Evolutionary conservation across 345 rosid species (phyloP).

Genomic region (Iberis pinnata): DNA sequence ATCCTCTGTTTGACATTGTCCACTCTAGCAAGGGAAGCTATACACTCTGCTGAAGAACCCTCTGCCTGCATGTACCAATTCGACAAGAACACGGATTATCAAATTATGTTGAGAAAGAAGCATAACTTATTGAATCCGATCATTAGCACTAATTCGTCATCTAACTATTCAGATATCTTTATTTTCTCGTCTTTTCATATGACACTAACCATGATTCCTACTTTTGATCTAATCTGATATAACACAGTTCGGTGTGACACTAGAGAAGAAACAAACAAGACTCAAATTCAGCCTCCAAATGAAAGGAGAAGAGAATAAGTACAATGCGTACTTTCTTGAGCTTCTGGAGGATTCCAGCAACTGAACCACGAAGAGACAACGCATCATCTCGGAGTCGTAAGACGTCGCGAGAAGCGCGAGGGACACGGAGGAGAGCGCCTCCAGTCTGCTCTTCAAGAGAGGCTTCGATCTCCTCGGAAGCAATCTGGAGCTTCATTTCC

Average conservation of each 20-base stretch:
- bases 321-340: constrained; percentile 60
- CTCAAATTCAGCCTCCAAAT: constrained; percentile 3
- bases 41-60: constrained; percentile 90
- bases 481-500: constrained; percentile 98
- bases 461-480: constrained; percentile 90
- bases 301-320: background rate
- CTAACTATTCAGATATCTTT: background rate
- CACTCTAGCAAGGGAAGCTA: constrained; percentile 85
- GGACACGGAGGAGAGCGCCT: constrained; percentile 81
- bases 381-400: constrained; percentile 93
- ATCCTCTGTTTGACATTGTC: constrained; percentile 95
- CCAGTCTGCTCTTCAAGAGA: constrained; percentile 97
- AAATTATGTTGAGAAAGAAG: too few relatives aligned
- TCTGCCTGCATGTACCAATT: constrained; percentile 54
- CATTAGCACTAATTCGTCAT: background rate
- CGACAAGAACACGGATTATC: background rate
- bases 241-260: background rate
- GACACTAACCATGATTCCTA: too few relatives aligned
- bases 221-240: background rate
- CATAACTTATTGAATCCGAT: background rate
- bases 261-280: constrained; percentile 1
- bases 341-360: constrained; percentile 79
- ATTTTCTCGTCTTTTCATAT: too few relatives aligned
- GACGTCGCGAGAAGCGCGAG: constrained; percentile 90
- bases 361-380: constrained; percentile 66